Conservation (phyloP, 2,329 filamentous ascomycete species). For the Penicillium sclerotiorum region DNA sequence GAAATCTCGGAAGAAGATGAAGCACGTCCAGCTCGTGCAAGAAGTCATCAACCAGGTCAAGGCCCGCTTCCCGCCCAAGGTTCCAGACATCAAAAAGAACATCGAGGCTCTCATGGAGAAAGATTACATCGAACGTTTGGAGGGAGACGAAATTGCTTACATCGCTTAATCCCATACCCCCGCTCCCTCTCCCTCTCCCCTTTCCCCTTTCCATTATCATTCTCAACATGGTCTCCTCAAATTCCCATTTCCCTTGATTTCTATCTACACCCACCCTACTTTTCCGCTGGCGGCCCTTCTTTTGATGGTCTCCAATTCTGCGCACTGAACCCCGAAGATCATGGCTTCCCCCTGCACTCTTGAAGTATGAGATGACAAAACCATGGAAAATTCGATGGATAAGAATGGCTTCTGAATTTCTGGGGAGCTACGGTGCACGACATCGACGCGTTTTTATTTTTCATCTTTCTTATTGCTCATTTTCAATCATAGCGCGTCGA, state of each 20-base stretch:
- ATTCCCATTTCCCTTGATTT: slow-evolving; percentile 12
- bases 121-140: slow-evolving; percentile 94
- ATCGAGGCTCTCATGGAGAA: slow-evolving; percentile 99
- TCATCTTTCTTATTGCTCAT: slow-evolving; percentile 24
- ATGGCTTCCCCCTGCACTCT: neutral
- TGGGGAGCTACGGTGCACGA: slow-evolving; percentile 17
- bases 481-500: slow-evolving; percentile 34
- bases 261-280: neutral
- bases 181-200: slow-evolving; percentile 6
- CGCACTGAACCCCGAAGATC: neutral
- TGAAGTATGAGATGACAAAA: neutral
- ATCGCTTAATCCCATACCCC: slow-evolving; percentile 68
- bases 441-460: slow-evolving; percentile 16
- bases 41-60: slow-evolving; percentile 97
- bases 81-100: slow-evolving; percentile 98
- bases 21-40: slow-evolving; percentile 89
- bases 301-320: neutral
- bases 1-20: slow-evolving; percentile 99
- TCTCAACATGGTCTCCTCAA: slow-evolving; percentile 8
- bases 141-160: slow-evolving; percentile 92
- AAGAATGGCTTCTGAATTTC: slow-evolving; percentile 9
- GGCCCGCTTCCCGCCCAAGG: slow-evolving; percentile 87
- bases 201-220: slow-evolving; percentile 4
- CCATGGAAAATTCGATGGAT: neutral
- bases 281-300: neutral